Conservation (phyloP, 768 basidiomycete genomes). For the Rhodotorula toruloides region DNA sequence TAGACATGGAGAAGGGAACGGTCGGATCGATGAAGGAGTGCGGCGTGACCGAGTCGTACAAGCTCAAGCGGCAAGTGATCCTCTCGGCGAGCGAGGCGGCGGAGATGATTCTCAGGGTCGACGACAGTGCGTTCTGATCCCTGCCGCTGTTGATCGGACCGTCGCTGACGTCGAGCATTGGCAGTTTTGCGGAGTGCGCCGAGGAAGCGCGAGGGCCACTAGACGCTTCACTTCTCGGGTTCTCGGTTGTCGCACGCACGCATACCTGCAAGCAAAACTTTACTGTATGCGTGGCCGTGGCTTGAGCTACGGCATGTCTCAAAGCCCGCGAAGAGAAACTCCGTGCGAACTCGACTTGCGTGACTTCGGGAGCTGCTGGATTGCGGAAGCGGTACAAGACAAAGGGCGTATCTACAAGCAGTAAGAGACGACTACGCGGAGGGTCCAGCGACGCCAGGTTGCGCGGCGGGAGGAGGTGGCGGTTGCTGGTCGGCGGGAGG, state of each 20-base stretch:
- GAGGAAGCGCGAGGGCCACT: conserved; percentile 36
- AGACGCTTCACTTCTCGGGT: neutral
- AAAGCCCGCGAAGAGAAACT: too few species aligned
- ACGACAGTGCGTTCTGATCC: conserved; percentile 53
- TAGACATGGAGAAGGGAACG: conserved; percentile 80
- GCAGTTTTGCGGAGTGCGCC: conserved; percentile 34
- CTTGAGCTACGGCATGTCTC: too few species aligned
- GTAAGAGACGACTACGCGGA: too few species aligned
- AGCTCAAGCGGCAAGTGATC: conserved; percentile 92
- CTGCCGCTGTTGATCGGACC: too few species aligned
- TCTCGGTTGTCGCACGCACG: neutral
- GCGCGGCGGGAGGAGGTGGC: neutral
- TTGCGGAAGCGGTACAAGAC: too few species aligned
- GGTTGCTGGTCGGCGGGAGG: neutral
- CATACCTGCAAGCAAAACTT: too few species aligned
- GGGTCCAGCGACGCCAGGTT: too few species aligned
- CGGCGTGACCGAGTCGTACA: conserved; percentile 94
- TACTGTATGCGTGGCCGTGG: too few species aligned
- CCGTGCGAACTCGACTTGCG: too few species aligned
- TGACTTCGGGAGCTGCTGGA: too few species aligned
- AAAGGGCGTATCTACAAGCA: too few species aligned
- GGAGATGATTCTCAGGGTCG: conserved; percentile 96
- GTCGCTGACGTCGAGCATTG: neutral
- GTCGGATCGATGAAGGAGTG: conserved; percentile 82
- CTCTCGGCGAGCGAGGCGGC: conserved; percentile 90